Conservation (phyloP, 371 early-diverging fungal species). For the Racocetra persica region DNA sequence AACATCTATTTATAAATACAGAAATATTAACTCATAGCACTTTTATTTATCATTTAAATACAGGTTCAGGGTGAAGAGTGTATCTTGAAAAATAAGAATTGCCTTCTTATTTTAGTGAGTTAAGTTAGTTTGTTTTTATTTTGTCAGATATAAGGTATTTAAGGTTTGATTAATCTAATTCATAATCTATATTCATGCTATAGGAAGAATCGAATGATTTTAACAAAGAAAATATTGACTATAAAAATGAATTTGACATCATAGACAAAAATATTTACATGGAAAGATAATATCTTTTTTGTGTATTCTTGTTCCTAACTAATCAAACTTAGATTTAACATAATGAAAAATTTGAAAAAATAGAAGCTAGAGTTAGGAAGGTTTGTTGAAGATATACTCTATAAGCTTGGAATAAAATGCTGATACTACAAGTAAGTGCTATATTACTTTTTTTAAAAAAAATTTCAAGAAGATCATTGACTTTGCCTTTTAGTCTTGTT, state of each 20-base stretch:
- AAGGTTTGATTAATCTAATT: conserved; percentile 28
- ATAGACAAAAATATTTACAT: conserved; percentile 23
- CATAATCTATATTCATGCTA: conserved; percentile 14
- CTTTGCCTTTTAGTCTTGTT: conserved; percentile 37
- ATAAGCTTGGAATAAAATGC: conserved; percentile 42
- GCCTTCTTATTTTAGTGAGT: conserved; percentile 27
- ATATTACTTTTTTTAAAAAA: conserved; percentile 6
- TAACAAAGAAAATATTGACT: conserved; percentile 11
- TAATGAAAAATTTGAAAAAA: conserved; percentile 35
- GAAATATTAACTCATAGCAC: neutral
- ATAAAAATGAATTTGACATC: conserved; percentile 13
- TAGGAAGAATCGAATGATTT: conserved; percentile 10
- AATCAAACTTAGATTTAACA: conserved; percentile 29
- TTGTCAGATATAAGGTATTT: conserved; percentile 12
- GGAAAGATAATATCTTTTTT: conserved; percentile 25
- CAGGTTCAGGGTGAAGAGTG: conserved; percentile 17
- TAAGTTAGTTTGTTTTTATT: neutral
- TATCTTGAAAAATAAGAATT: conserved; percentile 23
- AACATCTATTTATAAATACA: conserved; percentile 5
- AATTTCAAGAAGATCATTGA: conserved; percentile 19
- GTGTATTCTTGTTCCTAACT: neutral
- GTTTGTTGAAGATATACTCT: conserved; percentile 43
- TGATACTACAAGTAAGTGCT: conserved; percentile 38
- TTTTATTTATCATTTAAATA: conserved; percentile 16
- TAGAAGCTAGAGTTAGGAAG: conserved; percentile 37